phyloP scores from a whole-genome alignment of 345 rosid species.

The Rhodamnia rubescens region DNA sequence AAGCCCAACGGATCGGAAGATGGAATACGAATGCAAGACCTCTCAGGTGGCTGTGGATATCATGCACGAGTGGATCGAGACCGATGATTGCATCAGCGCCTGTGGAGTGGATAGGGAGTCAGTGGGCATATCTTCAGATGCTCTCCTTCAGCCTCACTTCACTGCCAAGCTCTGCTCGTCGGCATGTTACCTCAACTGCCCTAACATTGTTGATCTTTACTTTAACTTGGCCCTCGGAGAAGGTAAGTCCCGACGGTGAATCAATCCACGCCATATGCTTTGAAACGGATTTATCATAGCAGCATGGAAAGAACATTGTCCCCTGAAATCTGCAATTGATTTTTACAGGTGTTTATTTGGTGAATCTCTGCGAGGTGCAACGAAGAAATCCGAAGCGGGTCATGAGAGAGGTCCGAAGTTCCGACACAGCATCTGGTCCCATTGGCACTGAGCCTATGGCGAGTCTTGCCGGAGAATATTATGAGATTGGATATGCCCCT shows the following conservation, averaged over 20 bases:
- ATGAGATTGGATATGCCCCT: not conserved
- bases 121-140: conserved; percentile 85
- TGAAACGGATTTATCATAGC: not conserved
- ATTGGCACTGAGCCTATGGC: not conserved
- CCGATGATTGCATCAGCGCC: conserved; percentile 52
- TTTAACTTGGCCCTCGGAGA: conserved; percentile 92
- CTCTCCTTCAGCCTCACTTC: conserved; percentile 67
- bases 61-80: conserved; percentile 64
- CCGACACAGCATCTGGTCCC: conserved; percentile 41
- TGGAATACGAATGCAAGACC: conserved; percentile 66
- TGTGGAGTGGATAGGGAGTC: conserved; percentile 79
- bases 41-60: conserved; percentile 69
- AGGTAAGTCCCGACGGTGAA: conserved; percentile 28
- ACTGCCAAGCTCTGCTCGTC: conserved; percentile 73
- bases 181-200: conserved; percentile 51
- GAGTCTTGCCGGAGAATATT: not conserved
- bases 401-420: conserved; percentile 59
- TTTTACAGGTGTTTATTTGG: conserved; percentile 68
- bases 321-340: not conserved
- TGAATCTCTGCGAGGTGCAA: conserved; percentile 54
- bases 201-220: conserved; percentile 89
- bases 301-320: not conserved
- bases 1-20: conserved; percentile 9
- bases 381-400: conserved; percentile 55
- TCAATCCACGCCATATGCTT: not conserved